Evolutionary conservation across 106 monocot species (phyloP), one percentile per base, ranked within the genome.

Genomic region (Dendrobium officinale): DNA sequence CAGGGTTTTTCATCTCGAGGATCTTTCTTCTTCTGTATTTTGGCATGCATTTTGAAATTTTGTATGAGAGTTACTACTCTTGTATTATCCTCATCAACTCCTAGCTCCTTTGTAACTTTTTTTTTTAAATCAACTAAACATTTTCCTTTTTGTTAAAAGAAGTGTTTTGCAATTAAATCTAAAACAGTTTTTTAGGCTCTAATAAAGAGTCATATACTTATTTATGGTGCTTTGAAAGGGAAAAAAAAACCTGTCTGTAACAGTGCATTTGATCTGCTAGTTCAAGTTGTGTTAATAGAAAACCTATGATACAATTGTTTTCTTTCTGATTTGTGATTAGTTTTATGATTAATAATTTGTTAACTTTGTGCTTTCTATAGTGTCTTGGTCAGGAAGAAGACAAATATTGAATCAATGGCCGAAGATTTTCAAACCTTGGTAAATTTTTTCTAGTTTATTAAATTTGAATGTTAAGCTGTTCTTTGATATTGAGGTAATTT

Each of bases 341-440:
- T 20, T 74, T 74, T 74, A 1, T 44, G 6, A 42, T 74, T 74
- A 74, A 74, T 43, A 42, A 20, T 43, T 44, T 20, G 20, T 74
- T 74, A 20, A 42, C n/a, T 74, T 74, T 74, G 43, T 74, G n/a
- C 42, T 79, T 72, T 15, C 81, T 58, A 37, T 87, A 97, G 97
- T 89, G 97, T 94, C 72, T 79, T 98, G 81, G 89, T 86, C 41
- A 84, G 97, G 80, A 94, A 80, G 67, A 94, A 92, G 82, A 75
- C 85, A 58, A 98, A 98, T 77, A 87, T 91, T 73, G 85, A 87
- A 78, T 56, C 88, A 43, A 94, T 98, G 89, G 94, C 92, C 42
- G 67, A 81, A 67, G 97, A 94, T 85, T 88, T 98, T 75, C 81
- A 80, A 82, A 92, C 79, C 41, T 80, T 98, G 90, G 97, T 94